phyloP scores from a whole-genome alignment of 2,329 filamentous ascomycete genomes.

The Cyanodermella asteris region DNA sequence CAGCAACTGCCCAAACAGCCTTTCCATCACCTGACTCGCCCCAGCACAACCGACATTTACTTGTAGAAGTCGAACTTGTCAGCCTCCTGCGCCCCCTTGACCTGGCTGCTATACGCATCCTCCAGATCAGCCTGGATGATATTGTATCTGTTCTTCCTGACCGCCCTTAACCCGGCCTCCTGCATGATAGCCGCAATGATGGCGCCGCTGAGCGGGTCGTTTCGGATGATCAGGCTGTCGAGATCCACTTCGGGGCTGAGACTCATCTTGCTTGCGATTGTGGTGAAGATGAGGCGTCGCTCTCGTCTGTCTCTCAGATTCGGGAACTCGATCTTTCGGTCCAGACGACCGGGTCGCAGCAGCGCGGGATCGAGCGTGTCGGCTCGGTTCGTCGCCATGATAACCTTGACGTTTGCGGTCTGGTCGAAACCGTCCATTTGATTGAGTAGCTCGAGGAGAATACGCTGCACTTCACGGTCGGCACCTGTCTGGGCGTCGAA shows the following conservation, averaged over 20 bases:
- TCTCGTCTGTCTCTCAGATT: slow-evolving; percentile 81
- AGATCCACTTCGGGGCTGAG: slow-evolving; percentile 89
- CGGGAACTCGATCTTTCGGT: slow-evolving; percentile 98
- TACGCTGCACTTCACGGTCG: slow-evolving; percentile 95
- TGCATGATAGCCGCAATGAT: slow-evolving; percentile 99
- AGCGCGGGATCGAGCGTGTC: slow-evolving; percentile 92
- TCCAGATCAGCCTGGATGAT: slow-evolving; percentile 95
- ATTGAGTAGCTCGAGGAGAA: slow-evolving; percentile 88
- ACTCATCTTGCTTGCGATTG: slow-evolving; percentile 95
- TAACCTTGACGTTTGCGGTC: slow-evolving; percentile 97
- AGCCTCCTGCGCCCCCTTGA: slow-evolving; percentile 58
- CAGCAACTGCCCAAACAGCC: too few species aligned
- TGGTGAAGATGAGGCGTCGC: slow-evolving; percentile 86
- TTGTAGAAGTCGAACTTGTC: slow-evolving; percentile 83
- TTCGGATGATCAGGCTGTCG: slow-evolving; percentile 86
- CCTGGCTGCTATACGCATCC: slow-evolving; percentile 90
- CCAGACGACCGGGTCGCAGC: slow-evolving; percentile 79
- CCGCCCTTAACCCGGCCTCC: slow-evolving; percentile 80
- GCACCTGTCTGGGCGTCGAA: slow-evolving; percentile 97
- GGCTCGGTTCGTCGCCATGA: slow-evolving; percentile 98
- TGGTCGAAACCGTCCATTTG: slow-evolving; percentile 99
- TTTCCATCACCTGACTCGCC: too few species aligned
- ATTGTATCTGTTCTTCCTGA: slow-evolving; percentile 96
- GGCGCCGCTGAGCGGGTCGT: slow-evolving; percentile 83
- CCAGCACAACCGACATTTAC: slow-evolving; percentile 22